These are phyloP conservation scores for Desmodesmus armatus DNA, from an alignment of 139 green algal species.

Conservation along the genomic window DNA sequence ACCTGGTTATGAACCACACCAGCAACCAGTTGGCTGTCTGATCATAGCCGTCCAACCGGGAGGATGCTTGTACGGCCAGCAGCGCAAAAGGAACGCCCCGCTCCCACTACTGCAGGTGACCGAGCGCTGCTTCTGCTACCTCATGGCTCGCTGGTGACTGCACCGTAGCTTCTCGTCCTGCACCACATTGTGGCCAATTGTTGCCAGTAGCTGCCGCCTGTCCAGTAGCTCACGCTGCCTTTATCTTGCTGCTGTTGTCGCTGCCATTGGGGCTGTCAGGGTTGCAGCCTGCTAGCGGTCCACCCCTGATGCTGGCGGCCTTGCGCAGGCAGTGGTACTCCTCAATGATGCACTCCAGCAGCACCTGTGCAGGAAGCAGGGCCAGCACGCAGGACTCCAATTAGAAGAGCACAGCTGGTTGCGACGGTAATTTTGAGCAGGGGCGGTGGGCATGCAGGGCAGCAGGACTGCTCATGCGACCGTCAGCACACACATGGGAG, in stretches of 20 bases:
- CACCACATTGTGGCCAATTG: neutral
- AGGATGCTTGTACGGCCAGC: neutral
- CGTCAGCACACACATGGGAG: no score
- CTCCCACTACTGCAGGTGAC: neutral
- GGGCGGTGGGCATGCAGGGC: neutral
- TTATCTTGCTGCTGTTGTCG: constrained; percentile 16
- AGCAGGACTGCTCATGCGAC: neutral
- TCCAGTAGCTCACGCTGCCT: constrained; percentile 14
- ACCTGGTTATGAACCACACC: neutral
- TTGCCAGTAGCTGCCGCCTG: neutral
- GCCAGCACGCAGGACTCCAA: neutral
- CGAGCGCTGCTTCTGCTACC: neutral
- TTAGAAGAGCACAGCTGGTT: neutral
- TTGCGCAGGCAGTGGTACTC: constrained; percentile 35
- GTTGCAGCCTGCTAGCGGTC: neutral
- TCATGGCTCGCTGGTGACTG: neutral
- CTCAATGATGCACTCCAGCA: constrained; percentile 37
- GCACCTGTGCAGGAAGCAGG: neutral
- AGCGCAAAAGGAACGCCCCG: neutral
- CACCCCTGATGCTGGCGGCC: neutral
- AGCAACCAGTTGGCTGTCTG: no score
- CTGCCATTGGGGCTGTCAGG: neutral
- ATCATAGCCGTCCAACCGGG: neutral
- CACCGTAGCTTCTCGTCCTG: neutral
- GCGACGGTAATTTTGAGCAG: neutral